Percentiles rank a stretch among this genome's conserved stretches.
phyloP scores from a whole-genome alignment of 2,329 filamentous ascomycete genomes.

The Pseudopithomyces chartarum region DNA sequence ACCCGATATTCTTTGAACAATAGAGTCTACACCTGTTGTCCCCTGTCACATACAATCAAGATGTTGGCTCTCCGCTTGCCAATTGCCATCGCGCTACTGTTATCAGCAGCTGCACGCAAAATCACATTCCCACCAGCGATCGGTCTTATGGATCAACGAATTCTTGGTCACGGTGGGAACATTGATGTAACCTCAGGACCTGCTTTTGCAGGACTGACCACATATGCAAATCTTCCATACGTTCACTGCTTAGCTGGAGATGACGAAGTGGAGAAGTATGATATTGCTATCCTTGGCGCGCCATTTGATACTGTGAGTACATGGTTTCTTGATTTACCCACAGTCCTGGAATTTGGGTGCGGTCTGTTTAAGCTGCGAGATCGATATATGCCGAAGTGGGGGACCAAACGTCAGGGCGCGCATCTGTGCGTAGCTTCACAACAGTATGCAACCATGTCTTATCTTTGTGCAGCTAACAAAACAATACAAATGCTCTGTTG shows the following conservation, averaged over 20 bases:
- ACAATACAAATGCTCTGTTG: too few relatives aligned
- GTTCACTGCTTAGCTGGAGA: slow-evolving; percentile 52
- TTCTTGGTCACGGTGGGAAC: slow-evolving; percentile 21
- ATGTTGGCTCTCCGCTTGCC: too few relatives aligned
- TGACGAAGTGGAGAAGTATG: slow-evolving; percentile 48
- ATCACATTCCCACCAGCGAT: slow-evolving; percentile 51
- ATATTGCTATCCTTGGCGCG: slow-evolving; percentile 56
- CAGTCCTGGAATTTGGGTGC: too few relatives aligned
- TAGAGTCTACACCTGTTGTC: too few relatives aligned
- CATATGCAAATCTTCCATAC: slow-evolving; percentile 55
- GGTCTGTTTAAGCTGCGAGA: too few relatives aligned
- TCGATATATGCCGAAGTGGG: too few relatives aligned
- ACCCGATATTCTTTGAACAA: too few relatives aligned
- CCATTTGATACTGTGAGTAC: slow-evolving; percentile 55
- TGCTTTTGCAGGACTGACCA: slow-evolving; percentile 50
- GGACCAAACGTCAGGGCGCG: too few relatives aligned
- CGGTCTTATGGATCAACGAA: slow-evolving; percentile 40
- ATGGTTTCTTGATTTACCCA: not conserved
- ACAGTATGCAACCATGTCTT: too few relatives aligned
- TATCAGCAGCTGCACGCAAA: slow-evolving; percentile 38
- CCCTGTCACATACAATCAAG: too few relatives aligned
- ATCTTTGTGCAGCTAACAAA: too few relatives aligned
- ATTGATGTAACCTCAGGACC: slow-evolving; percentile 35
- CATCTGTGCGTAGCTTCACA: too few relatives aligned
- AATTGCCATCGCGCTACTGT: slow-evolving; percentile 5